Conservation (phyloP, 208 protist species). For the Crithidia sp. region DNA sequence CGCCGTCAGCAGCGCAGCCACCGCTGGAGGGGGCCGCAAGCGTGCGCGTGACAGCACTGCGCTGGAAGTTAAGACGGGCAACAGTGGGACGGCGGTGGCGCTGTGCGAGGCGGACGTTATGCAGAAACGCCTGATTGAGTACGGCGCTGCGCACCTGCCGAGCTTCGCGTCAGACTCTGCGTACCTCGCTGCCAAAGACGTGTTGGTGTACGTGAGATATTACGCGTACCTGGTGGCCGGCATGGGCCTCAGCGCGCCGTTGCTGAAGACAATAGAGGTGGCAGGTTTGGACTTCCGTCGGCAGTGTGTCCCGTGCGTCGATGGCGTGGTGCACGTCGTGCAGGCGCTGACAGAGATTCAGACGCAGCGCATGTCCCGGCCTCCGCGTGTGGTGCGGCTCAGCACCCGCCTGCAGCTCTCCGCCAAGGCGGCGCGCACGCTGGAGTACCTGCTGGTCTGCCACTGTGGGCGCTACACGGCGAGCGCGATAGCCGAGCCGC, state of each 20-base stretch:
- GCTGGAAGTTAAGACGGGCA: neutral
- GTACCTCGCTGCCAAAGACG: conserved; percentile 67
- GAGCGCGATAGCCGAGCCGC: conserved; percentile 15
- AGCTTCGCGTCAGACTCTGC: conserved; percentile 65
- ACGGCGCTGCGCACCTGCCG: conserved; percentile 40
- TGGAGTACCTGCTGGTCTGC: conserved; percentile 80
- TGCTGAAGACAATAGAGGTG: conserved; percentile 33
- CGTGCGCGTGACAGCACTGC: neutral
- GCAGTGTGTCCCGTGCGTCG: conserved; percentile 58
- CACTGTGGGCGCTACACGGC: conserved; percentile 65
- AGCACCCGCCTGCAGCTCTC: conserved; percentile 54
- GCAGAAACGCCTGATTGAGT: conserved; percentile 26
- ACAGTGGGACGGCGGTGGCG: neutral
- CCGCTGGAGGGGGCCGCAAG: neutral
- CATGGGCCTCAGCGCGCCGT: conserved; percentile 28
- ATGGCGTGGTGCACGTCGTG: conserved; percentile 30
- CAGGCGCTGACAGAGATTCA: conserved; percentile 35
- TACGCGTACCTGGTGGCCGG: conserved; percentile 25
- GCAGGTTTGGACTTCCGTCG: conserved; percentile 46
- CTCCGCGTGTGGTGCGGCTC: conserved; percentile 80
- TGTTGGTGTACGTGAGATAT: conserved; percentile 41
- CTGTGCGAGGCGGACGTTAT: conserved; percentile 1
- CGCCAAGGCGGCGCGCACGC: conserved; percentile 46
- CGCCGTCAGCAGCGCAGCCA: neutral
- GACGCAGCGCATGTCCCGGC: conserved; percentile 45